Percentiles rank a stretch among this genome's conserved stretches.
phyloP scores from a whole-genome alignment of 202 grass and related monocot genomes.

The Schoenoplectus triqueter region DNA sequence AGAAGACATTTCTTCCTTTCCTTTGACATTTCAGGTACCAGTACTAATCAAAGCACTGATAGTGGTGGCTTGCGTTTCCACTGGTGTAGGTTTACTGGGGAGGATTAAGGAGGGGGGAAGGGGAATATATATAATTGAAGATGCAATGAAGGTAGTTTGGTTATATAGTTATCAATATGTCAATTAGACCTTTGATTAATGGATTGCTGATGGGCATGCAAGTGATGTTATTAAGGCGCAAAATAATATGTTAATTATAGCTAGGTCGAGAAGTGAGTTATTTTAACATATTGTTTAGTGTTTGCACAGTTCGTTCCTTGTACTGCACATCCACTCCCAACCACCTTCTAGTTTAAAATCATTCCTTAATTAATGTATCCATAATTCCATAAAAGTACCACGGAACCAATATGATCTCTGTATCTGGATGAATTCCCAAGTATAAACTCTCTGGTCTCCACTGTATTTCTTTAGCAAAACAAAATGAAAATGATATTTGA shows the following conservation, averaged over 20 bases:
- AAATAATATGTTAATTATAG: neutral
- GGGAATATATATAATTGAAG: neutral
- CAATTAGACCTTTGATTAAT: neutral
- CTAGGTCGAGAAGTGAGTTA: neutral
- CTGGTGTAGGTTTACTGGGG: neutral
- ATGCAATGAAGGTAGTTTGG: neutral
- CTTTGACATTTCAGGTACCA: neutral
- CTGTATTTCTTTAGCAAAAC: neutral
- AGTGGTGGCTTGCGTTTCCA: neutral
- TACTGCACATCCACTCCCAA: conserved; percentile 2
- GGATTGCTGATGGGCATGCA: neutral
- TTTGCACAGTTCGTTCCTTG: neutral
- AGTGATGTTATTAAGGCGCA: neutral
- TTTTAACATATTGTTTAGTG: neutral
- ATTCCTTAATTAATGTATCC: neutral
- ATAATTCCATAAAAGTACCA: neutral
- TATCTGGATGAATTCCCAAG: neutral
- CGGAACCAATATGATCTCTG: neutral
- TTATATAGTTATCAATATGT: conserved; percentile 1
- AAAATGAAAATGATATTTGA: neutral
- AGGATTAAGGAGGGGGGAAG: neutral
- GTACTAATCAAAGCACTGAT: neutral
- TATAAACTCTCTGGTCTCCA: neutral
- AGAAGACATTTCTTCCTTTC: conserved; percentile 33
- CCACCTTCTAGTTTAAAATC: neutral